These are phyloP conservation scores for Euphorbia corollata DNA, from an alignment of 441 rosid species.

Conservation along the genomic window DNA sequence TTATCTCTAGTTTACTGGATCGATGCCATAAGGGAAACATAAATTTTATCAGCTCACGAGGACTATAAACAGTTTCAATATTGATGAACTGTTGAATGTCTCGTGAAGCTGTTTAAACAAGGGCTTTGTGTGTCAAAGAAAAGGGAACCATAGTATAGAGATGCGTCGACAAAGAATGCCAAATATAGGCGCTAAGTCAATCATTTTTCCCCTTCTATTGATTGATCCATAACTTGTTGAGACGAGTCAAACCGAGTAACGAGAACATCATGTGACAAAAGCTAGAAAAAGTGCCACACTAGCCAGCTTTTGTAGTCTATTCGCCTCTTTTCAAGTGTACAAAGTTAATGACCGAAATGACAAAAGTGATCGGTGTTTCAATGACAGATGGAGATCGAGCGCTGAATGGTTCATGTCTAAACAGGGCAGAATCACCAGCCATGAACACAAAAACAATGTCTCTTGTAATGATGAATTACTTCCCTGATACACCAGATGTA, in stretches of 20 bases:
- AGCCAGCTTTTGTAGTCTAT: no score
- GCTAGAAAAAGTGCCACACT: no score
- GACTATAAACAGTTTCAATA: background rate
- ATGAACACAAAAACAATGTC: slow-evolving; percentile 52
- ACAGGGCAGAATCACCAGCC: slow-evolving; percentile 59
- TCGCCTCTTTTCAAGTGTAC: no score
- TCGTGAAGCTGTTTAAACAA: background rate
- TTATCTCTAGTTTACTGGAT: no score
- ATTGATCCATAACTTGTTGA: no score
- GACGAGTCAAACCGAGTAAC: no score
- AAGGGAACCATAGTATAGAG: background rate
- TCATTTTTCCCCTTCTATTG: background rate
- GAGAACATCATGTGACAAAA: no score
- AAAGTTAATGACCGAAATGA: no score
- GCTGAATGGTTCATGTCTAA: slow-evolving; percentile 63
- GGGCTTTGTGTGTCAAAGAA: background rate
- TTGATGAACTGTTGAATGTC: background rate
- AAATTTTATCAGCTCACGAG: no score
- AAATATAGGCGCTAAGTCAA: background rate
- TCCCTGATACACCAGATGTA: slow-evolving; percentile 48
- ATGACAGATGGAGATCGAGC: slow-evolving; percentile 68
- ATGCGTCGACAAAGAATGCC: background rate
- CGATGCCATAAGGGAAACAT: no score
- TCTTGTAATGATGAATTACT: slow-evolving; percentile 58
- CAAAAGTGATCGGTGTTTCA: no score